Conservation (phyloP, 768 basidiomycete genomes). For the Rubroboletus pulcherrimus region DNA sequence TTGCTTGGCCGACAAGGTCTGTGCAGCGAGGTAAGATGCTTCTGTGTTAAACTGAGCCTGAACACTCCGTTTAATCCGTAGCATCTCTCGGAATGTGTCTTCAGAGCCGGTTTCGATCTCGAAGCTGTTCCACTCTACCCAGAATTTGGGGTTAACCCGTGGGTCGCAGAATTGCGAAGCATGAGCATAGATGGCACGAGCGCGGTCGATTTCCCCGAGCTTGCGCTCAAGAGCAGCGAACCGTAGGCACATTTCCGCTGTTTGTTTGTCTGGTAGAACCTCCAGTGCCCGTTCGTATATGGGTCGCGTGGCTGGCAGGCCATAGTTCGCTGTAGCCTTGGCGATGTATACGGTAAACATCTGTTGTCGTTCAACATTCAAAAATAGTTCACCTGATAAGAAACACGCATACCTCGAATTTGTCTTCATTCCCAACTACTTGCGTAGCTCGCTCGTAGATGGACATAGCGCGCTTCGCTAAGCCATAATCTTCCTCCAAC, state of each 20-base stretch:
- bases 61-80: conserved; percentile 95
- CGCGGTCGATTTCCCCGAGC: conserved; percentile 97
- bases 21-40: conserved; percentile 87
- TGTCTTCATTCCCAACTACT: conserved; percentile 84
- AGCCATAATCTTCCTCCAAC: conserved; percentile 90
- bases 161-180: conserved; percentile 99
- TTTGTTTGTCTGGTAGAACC: conserved; percentile 87
- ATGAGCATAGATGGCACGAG: conserved; percentile 93
- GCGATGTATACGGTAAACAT: conserved; percentile 98
- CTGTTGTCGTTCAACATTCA: conserved; percentile 37
- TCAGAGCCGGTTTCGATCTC: conserved; percentile 99
- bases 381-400: background rate
- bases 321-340: conserved; percentile 93
- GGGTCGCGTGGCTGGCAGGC: conserved; percentile 90
- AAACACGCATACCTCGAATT: conserved; percentile 73
- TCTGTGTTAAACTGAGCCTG: conserved; percentile 99
- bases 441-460: conserved; percentile 92
- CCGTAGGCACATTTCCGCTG: conserved; percentile 95
- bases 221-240: conserved; percentile 96
- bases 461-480: conserved; percentile 94
- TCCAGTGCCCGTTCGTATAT: conserved; percentile 97
- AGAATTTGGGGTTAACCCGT: conserved; percentile 85
- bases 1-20: conserved; percentile 70
- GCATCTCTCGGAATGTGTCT: conserved; percentile 95
- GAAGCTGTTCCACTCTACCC: conserved; percentile 95